These are phyloP conservation scores for Pascua guehoae DNA, from an alignment of 1,284 basidiomycete genomes.

Conservation along the genomic window DNA sequence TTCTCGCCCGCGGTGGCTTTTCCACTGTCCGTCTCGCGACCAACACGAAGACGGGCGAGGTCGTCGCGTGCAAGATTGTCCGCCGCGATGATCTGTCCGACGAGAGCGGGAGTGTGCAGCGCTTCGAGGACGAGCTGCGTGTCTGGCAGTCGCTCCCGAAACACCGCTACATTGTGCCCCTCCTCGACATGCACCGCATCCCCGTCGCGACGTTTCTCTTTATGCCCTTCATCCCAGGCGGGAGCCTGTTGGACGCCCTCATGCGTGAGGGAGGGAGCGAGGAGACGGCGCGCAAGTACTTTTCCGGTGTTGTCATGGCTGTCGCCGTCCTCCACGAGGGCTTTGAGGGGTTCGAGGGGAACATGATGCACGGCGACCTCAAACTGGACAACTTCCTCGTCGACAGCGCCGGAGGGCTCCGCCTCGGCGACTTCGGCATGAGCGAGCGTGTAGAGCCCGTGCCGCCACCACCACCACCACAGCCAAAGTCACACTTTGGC, in stretches of 20 bases:
- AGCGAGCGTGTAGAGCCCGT: constrained; percentile 23
- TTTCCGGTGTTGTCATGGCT: constrained; percentile 82
- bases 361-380: constrained; percentile 83
- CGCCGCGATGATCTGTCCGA: constrained; percentile 48
- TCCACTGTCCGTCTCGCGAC: constrained; percentile 75
- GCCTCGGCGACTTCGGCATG: constrained; percentile 48
- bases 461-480: constrained; percentile 3
- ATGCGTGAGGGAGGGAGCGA: constrained; percentile 55
- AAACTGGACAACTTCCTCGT: constrained; percentile 96
- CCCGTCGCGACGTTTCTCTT: constrained; percentile 71
- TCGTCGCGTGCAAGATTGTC: constrained; percentile 79
- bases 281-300: constrained; percentile 81
- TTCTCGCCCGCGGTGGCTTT: constrained; percentile 80
- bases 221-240: constrained; percentile 76
- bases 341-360: constrained; percentile 53
- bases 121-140: constrained; percentile 68
- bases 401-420: constrained; percentile 65
- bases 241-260: constrained; percentile 79
- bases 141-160: constrained; percentile 74
- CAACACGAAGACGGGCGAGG: constrained; percentile 59
- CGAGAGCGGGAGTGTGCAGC: constrained; percentile 47
- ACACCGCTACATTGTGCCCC: constrained; percentile 67
- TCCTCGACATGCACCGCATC: constrained; percentile 67
- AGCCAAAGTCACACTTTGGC: neutral
- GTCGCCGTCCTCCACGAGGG: constrained; percentile 77